A percentile compares a stretch with the other conserved stretches of the same genome.
These are phyloP conservation scores for Aspergillus diversus DNA, from an alignment of 495 filamentous ascomycete genomes.

Conservation along the genomic window DNA sequence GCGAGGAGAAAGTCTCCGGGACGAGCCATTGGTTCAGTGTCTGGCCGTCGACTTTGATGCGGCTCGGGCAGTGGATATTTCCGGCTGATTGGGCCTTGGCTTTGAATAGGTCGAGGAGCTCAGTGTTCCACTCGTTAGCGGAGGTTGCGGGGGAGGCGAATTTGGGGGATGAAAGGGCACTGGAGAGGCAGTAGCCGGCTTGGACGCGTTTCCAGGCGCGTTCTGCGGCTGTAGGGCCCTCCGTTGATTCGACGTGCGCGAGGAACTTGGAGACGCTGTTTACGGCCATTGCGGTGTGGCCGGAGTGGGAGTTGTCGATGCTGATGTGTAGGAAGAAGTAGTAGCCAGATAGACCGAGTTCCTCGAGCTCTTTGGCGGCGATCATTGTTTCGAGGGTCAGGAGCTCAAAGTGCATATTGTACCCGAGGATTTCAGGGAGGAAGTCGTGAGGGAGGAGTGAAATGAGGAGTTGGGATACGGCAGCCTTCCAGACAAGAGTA, in stretches of 20 bases:
- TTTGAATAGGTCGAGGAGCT: slow-evolving; percentile 32
- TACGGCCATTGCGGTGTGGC: slow-evolving; percentile 53
- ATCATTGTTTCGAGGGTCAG: slow-evolving; percentile 44
- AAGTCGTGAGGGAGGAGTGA: slow-evolving; percentile 53
- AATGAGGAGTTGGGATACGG: slow-evolving; percentile 50
- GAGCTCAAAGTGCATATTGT: slow-evolving; percentile 55
- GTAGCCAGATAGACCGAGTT: slow-evolving; percentile 46
- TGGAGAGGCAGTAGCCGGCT: slow-evolving; percentile 39
- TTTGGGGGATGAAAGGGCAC: too few relatives aligned
- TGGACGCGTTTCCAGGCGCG: slow-evolving; percentile 52
- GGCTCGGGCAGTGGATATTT: slow-evolving; percentile 39
- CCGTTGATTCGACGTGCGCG: slow-evolving; percentile 28
- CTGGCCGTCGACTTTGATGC: slow-evolving; percentile 35
- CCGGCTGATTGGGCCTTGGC: slow-evolving; percentile 35
- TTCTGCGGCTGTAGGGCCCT: slow-evolving; percentile 29
- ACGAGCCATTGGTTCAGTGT: slow-evolving; percentile 43
- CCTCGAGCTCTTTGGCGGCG: slow-evolving; percentile 46
- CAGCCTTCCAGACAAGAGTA: slow-evolving; percentile 44
- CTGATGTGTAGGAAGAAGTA: slow-evolving; percentile 56
- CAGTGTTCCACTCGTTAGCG: not conserved
- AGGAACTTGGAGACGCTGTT: slow-evolving; percentile 42
- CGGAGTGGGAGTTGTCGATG: slow-evolving; percentile 54
- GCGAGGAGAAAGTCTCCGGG: slow-evolving; percentile 22
- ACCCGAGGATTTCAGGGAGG: slow-evolving; percentile 55
- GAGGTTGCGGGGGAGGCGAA: too few relatives aligned